Conservation (phyloP, 23 red algal species). For the Pyropia haitanensis region DNA sequence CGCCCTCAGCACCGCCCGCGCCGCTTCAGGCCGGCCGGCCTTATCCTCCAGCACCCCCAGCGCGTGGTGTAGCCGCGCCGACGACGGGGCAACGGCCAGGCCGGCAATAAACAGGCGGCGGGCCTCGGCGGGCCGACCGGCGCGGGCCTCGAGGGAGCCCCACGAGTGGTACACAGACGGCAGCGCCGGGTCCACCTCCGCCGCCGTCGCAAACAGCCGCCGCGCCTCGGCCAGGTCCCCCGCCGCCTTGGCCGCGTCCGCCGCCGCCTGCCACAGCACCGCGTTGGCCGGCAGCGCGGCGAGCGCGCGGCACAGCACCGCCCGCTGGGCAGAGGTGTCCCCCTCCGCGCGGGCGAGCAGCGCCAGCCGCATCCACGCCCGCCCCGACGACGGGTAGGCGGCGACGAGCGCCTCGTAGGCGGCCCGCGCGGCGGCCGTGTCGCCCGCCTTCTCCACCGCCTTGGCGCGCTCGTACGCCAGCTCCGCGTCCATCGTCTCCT, state of each 20-base stretch:
- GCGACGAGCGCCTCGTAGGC: constrained; percentile 54
- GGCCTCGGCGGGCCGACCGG: constrained; percentile 35
- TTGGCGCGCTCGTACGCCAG: constrained; percentile 36
- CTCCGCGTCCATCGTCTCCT: no score
- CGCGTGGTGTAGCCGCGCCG: constrained; percentile 61
- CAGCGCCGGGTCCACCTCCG: constrained; percentile 33
- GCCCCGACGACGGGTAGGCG: constrained; percentile 21
- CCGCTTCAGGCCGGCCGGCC: constrained; percentile 44
- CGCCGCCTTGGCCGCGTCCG: constrained; percentile 62
- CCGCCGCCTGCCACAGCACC: constrained; percentile 86
- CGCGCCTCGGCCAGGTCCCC: constrained; percentile 54
- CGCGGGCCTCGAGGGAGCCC: constrained; percentile 70
- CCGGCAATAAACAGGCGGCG: constrained; percentile 49
- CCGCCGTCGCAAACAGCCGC: constrained; percentile 45
- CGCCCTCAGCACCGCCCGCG: constrained; percentile 50
- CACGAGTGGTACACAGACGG: constrained; percentile 85
- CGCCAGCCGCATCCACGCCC: constrained; percentile 47
- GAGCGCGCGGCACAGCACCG: constrained; percentile 49
- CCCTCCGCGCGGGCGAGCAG: constrained; percentile 12
- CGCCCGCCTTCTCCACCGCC: constrained; percentile 50
- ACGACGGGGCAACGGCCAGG: constrained; percentile 35
- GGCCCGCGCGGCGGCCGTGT: constrained; percentile 7
- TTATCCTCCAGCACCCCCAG: constrained; percentile 88
- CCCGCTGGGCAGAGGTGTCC: constrained; percentile 4
- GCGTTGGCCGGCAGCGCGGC: constrained; percentile 65